phyloP scores from a whole-genome alignment of 495 filamentous ascomycete genomes.

The Hypoxylon subgilvum region DNA sequence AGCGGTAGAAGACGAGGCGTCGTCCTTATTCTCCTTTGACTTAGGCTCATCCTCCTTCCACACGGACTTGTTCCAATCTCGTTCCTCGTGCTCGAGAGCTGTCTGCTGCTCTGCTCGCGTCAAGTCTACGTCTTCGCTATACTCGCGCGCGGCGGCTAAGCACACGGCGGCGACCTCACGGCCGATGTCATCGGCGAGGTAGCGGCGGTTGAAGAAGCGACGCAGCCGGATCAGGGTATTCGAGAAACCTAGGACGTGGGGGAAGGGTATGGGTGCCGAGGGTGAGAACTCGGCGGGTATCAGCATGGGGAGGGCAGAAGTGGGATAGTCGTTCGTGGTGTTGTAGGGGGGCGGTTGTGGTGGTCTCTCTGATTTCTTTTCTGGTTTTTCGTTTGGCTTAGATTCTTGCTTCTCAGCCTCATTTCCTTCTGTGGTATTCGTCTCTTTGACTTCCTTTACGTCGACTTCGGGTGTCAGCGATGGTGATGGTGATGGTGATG shows the following conservation, averaged over 20 bases:
- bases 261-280: conserved; percentile 74
- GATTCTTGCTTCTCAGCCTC: conserved; percentile 36
- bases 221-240: conserved; percentile 86
- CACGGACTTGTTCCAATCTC: conserved; percentile 83
- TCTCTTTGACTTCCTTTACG: conserved; percentile 39
- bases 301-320: conserved; percentile 62
- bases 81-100: conserved; percentile 78
- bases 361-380: conserved; percentile 52
- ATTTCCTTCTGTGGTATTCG: conserved; percentile 34
- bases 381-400: conserved; percentile 53
- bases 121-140: conserved; percentile 40
- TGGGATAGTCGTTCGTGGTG: conserved; percentile 68
- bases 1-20: conserved; percentile 22
- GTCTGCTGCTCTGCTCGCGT: conserved; percentile 68
- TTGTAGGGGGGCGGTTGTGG: conserved; percentile 69
- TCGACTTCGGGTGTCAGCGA: conserved; percentile 41
- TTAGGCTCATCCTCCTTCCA: conserved; percentile 69
- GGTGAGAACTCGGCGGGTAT: conserved; percentile 69
- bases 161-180: conserved; percentile 87
- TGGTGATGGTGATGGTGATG: conserved; percentile 42
- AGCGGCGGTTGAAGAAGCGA: conserved; percentile 86
- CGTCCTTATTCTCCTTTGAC: conserved; percentile 66
- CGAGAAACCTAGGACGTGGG: conserved; percentile 90
- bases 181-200: conserved; percentile 84
- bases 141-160: conserved; percentile 65